Conservation (phyloP, 176 grass and related monocot species). For the Panicum miliaceum region DNA sequence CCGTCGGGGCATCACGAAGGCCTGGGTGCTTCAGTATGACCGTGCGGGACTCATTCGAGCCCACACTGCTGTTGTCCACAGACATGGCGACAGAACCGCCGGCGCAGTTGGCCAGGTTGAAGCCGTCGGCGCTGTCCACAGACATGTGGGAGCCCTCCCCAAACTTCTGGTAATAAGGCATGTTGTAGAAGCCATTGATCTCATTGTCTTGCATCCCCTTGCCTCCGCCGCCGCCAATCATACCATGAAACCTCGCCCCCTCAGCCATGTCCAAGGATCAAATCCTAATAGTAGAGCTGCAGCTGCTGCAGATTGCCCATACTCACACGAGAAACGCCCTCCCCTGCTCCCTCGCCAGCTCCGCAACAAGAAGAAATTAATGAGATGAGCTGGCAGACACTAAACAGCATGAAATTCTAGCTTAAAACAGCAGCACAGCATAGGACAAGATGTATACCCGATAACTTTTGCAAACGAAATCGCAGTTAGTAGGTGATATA, state of each 20-base stretch:
- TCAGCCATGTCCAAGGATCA: constrained; percentile 55
- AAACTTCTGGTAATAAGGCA: constrained; percentile 83
- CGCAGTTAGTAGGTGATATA: too few species aligned
- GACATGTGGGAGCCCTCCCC: constrained; percentile 92
- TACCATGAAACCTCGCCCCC: constrained; percentile 57
- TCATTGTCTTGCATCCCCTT: constrained; percentile 61
- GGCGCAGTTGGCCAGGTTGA: constrained; percentile 63
- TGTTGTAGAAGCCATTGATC: constrained; percentile 68
- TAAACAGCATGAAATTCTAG: not conserved
- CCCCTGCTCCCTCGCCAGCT: constrained; percentile 24
- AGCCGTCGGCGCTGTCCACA: constrained; percentile 67
- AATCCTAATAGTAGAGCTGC: constrained; percentile 10
- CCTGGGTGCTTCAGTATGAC: constrained; percentile 92
- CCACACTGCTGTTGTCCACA: constrained; percentile 82
- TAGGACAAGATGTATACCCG: too few species aligned
- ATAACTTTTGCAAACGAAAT: too few species aligned
- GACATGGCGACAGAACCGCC: constrained; percentile 85
- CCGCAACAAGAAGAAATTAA: constrained; percentile 26
- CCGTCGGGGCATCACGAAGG: constrained; percentile 60
- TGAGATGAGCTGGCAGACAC: constrained; percentile 6
- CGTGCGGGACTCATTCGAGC: constrained; percentile 80
- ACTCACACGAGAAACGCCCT: constrained; percentile 26
- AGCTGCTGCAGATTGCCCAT: constrained; percentile 38
- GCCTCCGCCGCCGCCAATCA: constrained; percentile 47
- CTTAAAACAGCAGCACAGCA: not conserved